Evolutionary conservation across 2,329 filamentous ascomycete species (phyloP).

Genomic region (Eutypa lata): DNA sequence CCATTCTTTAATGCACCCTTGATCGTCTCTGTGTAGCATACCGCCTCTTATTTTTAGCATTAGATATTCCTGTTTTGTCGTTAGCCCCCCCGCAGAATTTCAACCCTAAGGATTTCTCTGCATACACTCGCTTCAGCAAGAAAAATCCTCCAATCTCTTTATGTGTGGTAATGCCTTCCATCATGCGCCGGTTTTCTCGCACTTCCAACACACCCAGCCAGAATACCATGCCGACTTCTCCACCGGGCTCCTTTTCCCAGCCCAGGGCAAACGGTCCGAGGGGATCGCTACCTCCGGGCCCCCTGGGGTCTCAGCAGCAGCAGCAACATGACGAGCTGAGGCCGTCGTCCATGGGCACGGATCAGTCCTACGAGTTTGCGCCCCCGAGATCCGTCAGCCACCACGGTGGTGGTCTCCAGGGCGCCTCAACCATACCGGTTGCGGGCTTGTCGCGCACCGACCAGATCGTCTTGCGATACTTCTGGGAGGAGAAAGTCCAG

Average conservation of each 20-base stretch:
- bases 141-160: not conserved
- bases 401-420: not conserved
- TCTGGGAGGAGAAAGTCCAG: conserved; percentile 1
- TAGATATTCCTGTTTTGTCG: not conserved
- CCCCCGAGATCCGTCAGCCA: not conserved
- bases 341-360: not conserved
- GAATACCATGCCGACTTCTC: not conserved
- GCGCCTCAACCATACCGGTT: not conserved
- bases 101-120: not conserved
- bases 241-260: not conserved
- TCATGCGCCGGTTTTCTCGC: not conserved
- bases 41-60: not conserved
- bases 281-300: not conserved
- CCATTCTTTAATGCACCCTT: not conserved
- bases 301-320: not conserved
- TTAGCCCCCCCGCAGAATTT: not conserved
- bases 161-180: not conserved
- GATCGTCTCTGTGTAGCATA: not conserved
- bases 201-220: not conserved
- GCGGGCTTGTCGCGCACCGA: not conserved
- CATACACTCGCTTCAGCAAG: not conserved
- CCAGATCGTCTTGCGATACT: not conserved
- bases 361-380: not conserved
- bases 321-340: not conserved
- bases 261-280: not conserved